A percentile compares a stretch with the other conserved stretches of the same genome.
These are phyloP conservation scores for Trypanosoma brucei DNA, from an alignment of 208 protist species.

Conservation along the genomic window DNA sequence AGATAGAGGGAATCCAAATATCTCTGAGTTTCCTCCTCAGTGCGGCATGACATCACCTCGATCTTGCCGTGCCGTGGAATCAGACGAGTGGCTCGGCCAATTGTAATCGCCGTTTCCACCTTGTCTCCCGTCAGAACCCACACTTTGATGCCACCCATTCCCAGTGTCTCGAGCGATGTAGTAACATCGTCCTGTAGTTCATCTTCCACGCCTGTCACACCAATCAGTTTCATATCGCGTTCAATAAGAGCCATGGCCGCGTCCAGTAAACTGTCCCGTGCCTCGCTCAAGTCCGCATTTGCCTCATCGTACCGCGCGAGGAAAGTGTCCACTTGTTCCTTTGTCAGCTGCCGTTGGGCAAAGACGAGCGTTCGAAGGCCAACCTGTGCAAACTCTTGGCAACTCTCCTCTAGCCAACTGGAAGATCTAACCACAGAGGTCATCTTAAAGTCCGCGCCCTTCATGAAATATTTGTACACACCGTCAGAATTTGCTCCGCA, in stretches of 20 bases:
- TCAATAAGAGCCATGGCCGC: conserved; percentile 79
- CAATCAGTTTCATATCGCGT: conserved; percentile 86
- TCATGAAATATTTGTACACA: conserved; percentile 93
- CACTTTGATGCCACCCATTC: conserved; percentile 96
- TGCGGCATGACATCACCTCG: conserved; percentile 46
- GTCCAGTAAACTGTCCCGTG: conserved; percentile 55
- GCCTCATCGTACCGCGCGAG: conserved; percentile 50
- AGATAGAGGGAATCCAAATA: conserved; percentile 39
- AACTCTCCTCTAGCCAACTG: conserved; percentile 96
- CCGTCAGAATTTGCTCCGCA: background rate
- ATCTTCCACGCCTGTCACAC: conserved; percentile 97
- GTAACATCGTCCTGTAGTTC: conserved; percentile 95
- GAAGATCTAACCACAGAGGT: conserved; percentile 74
- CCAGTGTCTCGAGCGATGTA: conserved; percentile 92
- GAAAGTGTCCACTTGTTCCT: conserved; percentile 87
- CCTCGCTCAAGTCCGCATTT: conserved; percentile 42
- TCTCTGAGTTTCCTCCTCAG: conserved; percentile 27
- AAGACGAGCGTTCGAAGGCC: conserved; percentile 95
- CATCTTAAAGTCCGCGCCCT: conserved; percentile 96
- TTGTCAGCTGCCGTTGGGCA: conserved; percentile 68
- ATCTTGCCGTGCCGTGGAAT: conserved; percentile 69
- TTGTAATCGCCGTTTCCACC: conserved; percentile 94
- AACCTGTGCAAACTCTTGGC: conserved; percentile 94
- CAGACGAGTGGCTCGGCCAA: conserved; percentile 90
- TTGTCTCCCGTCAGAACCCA: conserved; percentile 99